A percentile compares a stretch with the other conserved stretches of the same genome.
These are phyloP conservation scores for Aspergillus sp. DNA, from an alignment of 2,329 filamentous ascomycete genomes.

Conservation along the genomic window DNA sequence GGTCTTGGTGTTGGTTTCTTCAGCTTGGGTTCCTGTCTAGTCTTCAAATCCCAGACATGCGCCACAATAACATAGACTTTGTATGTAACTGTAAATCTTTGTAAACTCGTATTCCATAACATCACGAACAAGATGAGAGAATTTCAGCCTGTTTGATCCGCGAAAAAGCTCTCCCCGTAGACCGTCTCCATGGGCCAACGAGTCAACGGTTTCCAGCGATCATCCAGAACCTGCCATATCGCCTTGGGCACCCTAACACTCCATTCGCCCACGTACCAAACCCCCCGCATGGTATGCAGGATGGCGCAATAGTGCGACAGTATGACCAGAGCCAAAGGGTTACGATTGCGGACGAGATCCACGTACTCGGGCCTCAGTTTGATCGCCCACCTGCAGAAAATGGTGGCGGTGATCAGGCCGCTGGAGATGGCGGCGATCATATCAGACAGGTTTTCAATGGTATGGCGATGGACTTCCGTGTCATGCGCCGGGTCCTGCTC, in stretches of 20 bases:
- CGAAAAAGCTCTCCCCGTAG: slow-evolving; percentile 24
- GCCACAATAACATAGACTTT: neutral
- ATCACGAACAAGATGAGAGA: neutral
- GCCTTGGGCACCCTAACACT: slow-evolving; percentile 65
- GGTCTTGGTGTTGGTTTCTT: neutral
- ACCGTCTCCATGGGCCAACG: slow-evolving; percentile 32
- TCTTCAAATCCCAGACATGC: neutral
- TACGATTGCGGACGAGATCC: slow-evolving; percentile 37
- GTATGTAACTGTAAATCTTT: neutral
- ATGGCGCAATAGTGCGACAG: slow-evolving; percentile 61
- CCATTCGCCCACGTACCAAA: slow-evolving; percentile 69
- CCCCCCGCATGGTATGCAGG: slow-evolving; percentile 56
- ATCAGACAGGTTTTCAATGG: slow-evolving; percentile 29
- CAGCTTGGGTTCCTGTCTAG: neutral
- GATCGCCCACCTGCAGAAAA: slow-evolving; percentile 39
- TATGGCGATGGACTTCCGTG: slow-evolving; percentile 19
- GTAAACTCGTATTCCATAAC: neutral
- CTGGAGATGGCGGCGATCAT: slow-evolving; percentile 25
- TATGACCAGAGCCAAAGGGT: slow-evolving; percentile 54
- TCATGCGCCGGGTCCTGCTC: slow-evolving; percentile 24
- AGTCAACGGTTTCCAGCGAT: slow-evolving; percentile 30
- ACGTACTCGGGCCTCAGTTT: slow-evolving; percentile 34
- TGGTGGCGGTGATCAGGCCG: slow-evolving; percentile 55
- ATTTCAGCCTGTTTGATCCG: neutral
- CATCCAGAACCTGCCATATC: slow-evolving; percentile 42